Evolutionary conservation across 2,329 filamentous ascomycete species (phyloP).

Genomic region (Neocatenulostroma microsporum): DNA sequence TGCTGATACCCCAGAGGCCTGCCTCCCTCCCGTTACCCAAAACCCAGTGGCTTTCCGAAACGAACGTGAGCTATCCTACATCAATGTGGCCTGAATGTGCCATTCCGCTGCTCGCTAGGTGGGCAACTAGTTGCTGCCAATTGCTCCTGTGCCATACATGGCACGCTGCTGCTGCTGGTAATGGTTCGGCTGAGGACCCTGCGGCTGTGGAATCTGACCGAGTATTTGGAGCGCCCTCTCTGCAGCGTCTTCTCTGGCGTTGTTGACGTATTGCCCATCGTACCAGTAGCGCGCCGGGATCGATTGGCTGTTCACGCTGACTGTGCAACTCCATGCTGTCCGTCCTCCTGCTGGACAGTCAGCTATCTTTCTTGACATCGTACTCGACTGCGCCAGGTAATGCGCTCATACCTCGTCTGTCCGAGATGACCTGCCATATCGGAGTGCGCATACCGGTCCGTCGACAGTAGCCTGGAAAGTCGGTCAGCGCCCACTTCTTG

Average conservation of each 20-base stretch:
- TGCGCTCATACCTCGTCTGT: slow-evolving; percentile 56
- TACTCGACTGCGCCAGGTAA: not conserved
- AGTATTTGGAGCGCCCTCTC: slow-evolving; percentile 64
- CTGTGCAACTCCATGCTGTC: slow-evolving; percentile 81
- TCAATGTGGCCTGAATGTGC: no score
- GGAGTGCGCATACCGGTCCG: slow-evolving; percentile 18
- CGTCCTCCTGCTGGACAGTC: slow-evolving; percentile 59
- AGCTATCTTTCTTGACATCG: no score
- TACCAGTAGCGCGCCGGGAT: slow-evolving; percentile 82
- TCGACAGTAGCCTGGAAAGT: slow-evolving; percentile 23
- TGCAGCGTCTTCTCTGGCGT: slow-evolving; percentile 85
- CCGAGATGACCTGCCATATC: slow-evolving; percentile 62
- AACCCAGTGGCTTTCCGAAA: no score
- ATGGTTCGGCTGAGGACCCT: slow-evolving; percentile 15
- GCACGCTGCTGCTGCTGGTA: slow-evolving; percentile 19
- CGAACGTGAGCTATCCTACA: no score
- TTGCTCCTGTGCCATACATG: slow-evolving; percentile 7
- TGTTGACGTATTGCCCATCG: slow-evolving; percentile 78
- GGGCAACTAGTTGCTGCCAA: slow-evolving; percentile 13
- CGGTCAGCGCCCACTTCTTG: slow-evolving; percentile 7
- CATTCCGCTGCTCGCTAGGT: no score
- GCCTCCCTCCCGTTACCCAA: no score
- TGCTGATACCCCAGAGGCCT: no score
- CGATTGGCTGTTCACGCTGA: slow-evolving; percentile 59
- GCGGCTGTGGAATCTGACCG: slow-evolving; percentile 22